Conservation (phyloP, 176 grass and related monocot genomes). For the Chrysopogon serrulatus region DNA sequence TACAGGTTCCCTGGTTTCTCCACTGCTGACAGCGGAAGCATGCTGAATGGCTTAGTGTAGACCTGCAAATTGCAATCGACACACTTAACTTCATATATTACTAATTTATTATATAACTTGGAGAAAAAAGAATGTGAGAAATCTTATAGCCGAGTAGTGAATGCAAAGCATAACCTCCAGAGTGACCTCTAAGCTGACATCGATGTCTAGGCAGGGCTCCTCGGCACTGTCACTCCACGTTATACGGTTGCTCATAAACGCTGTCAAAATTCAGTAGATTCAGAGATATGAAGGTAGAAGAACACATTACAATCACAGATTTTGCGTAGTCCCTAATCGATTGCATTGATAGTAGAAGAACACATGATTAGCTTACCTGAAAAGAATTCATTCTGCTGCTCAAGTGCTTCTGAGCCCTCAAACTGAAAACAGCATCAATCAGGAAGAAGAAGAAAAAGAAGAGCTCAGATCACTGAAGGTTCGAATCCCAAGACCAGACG, state of each 20-base stretch:
- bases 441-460: background rate
- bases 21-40: slow-evolving; percentile 87
- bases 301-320: background rate
- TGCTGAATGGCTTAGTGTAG: slow-evolving; percentile 77
- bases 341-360: background rate
- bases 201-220: slow-evolving; percentile 58
- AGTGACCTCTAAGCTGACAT: slow-evolving; percentile 69
- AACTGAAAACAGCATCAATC: slow-evolving; percentile 43
- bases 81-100: background rate
- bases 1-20: slow-evolving; percentile 92
- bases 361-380: slow-evolving; percentile 31
- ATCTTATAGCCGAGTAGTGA: background rate
- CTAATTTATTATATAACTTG: background rate
- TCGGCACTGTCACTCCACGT: slow-evolving; percentile 48
- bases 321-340: background rate
- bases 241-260: slow-evolving; percentile 85
- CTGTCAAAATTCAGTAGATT: slow-evolving; percentile 18
- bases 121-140: background rate
- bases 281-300: background rate
- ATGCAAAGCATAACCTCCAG: slow-evolving; percentile 51
- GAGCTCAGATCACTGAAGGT: background rate
- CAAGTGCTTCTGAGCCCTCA: slow-evolving; percentile 55
- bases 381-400: slow-evolving; percentile 75
- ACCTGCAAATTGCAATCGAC: slow-evolving; percentile 38
- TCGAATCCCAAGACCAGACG: background rate